Evolutionary conservation across 768 basidiomycete species (phyloP), one percentile per base, ranked within the genome.

Genomic region (Lactifluus hygrophoroides): DNA sequence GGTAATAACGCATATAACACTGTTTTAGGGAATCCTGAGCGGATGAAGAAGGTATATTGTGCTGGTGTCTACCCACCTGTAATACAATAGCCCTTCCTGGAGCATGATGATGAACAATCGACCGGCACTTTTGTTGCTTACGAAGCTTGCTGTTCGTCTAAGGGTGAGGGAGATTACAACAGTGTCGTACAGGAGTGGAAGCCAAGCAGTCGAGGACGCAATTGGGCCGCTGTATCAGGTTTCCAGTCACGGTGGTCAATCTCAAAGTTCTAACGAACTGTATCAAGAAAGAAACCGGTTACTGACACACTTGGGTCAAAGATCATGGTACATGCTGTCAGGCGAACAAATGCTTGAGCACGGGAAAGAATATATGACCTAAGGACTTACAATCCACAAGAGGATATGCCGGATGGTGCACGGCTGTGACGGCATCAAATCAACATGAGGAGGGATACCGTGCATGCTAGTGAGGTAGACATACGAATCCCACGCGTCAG

Each of bases 401-500:
- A 17, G 53, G 28, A 30, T 16, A 30, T 2, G 51, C 40, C 2
- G 7, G 10, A 19, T 63, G 61, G 1, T 19, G 1, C n/a, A 55
- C 58, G 2, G 60, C 52, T 60, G 30, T 35, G n/a, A n/a, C n/a
- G n/a, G n/a, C n/a, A 34, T n/a, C 8, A 27, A 25, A 25, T 46
- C 3, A 16, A 28, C 10, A n/a, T 16, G 17, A 23, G 10, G 21
- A 13, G 23, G 42, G 42, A 23, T 43, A 8, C 23, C 10, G 17
- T 10, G 10, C 32, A n/a, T n/a, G n/a, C n/a, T n/a, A n/a, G 32
- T 32, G 32, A 10, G 32, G 32, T 5, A 28, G 40, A 67, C 80
- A 13, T 60, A 85, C 84, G 71, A 71, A 74, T 62, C 0, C 76
- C 83, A 16, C 69, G 62, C 27, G 74, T 73, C 19, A 86, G 70